Evolutionary conservation across 805 yeast genomes (phyloP).

Genomic region (Barnettozyma salicaria): DNA sequence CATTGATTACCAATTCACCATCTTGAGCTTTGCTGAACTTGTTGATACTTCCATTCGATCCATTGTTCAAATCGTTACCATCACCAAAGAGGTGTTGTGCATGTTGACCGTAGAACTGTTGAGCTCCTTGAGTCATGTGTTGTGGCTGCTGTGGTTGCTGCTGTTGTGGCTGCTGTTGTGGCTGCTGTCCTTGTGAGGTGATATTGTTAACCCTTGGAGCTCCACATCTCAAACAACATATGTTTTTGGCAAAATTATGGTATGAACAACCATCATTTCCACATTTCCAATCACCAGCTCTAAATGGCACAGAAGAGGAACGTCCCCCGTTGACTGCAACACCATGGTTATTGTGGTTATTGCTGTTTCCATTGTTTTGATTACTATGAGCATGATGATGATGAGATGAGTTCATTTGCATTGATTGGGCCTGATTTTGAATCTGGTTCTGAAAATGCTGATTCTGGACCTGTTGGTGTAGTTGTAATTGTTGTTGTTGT

Average conservation of each 20-base stretch:
- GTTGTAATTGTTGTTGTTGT: slow-evolving; percentile 15
- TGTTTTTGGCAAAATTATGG: slow-evolving; percentile 89
- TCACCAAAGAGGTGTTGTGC: background rate
- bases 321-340: slow-evolving; percentile 17
- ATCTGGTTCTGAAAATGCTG: too few species aligned
- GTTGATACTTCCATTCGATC: slow-evolving; percentile 1
- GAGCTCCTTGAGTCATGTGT: slow-evolving; percentile 5
- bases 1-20: slow-evolving; percentile 13
- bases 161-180: slow-evolving; percentile 6
- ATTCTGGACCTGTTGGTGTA: slow-evolving; percentile 3
- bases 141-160: slow-evolving; percentile 10
- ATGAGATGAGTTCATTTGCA: too few species aligned
- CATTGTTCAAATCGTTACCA: background rate
- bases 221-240: slow-evolving; percentile 84
- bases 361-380: slow-evolving; percentile 21
- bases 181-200: slow-evolving; percentile 2
- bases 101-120: slow-evolving; percentile 5
- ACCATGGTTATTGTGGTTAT: slow-evolving; percentile 9
- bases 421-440: too few species aligned
- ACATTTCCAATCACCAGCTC: slow-evolving; percentile 98
- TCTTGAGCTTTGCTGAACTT: slow-evolving; percentile 3
- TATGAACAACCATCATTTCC: slow-evolving; percentile 70
- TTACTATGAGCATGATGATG: too few species aligned
- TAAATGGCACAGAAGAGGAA: slow-evolving; percentile 70
- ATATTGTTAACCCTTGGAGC: slow-evolving; percentile 44